Conservation (phyloP, 306 rosid species). For the Cajanus cajan region DNA sequence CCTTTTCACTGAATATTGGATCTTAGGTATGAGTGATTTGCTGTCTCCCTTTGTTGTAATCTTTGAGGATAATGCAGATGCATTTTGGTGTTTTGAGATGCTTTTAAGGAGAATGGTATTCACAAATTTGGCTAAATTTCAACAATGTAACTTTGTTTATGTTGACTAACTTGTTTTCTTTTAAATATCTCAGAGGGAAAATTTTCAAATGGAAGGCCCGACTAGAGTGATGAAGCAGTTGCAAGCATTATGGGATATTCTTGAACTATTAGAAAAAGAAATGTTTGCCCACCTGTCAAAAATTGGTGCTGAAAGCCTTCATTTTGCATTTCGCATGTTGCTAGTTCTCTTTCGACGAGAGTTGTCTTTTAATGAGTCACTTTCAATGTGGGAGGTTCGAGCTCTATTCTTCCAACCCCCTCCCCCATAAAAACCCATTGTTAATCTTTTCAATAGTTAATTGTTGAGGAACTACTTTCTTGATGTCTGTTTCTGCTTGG, state of each 20-base stretch:
- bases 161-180: conserved; percentile 40
- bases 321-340: conserved; percentile 95
- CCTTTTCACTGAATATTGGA: conserved; percentile 35
- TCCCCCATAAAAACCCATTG: not conserved
- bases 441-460: not conserved
- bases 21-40: conserved; percentile 96
- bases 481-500: not conserved
- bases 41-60: conserved; percentile 94
- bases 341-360: conserved; percentile 95
- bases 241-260: conserved; percentile 74
- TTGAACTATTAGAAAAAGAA: conserved; percentile 80
- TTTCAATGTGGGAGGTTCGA: conserved; percentile 98
- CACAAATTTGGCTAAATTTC: conserved; percentile 39
- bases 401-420: not conserved
- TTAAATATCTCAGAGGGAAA: conserved; percentile 60
- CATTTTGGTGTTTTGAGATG: conserved; percentile 99
- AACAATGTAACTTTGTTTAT: conserved; percentile 20
- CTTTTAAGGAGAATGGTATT: conserved; percentile 95
- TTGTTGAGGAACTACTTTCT: conserved; percentile 8
- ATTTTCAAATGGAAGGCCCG: conserved; percentile 96
- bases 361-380: conserved; percentile 81
- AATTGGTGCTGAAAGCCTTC: conserved; percentile 96
- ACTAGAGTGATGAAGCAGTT: conserved; percentile 93
- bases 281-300: conserved; percentile 74
- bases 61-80: conserved; percentile 95